Evolutionary conservation across 257 asterid species (phyloP).

Genomic region (Penstemon newberryi): DNA sequence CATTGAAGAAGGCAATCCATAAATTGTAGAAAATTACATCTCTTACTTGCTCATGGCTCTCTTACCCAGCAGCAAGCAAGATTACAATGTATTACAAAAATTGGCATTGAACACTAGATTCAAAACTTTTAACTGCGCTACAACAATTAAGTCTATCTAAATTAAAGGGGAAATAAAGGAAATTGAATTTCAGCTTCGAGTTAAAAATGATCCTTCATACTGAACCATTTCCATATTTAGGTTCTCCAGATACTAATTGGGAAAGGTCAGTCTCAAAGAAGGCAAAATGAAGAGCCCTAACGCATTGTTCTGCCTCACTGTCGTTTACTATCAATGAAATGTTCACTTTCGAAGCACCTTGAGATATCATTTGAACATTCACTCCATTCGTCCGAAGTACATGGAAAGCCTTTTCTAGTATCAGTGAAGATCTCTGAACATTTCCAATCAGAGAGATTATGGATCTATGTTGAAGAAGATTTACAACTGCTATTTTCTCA

Average conservation of each 20-base stretch:
- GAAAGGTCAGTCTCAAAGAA: constrained; percentile 64
- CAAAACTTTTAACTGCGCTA: too few species aligned
- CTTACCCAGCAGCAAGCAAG: too few species aligned
- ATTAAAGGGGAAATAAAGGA: too few species aligned
- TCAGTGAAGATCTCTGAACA: constrained; percentile 69
- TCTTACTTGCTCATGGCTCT: too few species aligned
- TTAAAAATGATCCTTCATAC: constrained; percentile 21
- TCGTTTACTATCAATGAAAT: constrained; percentile 81
- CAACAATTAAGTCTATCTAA: too few species aligned
- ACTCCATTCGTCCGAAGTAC: constrained; percentile 64
- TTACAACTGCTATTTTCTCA: constrained; percentile 70
- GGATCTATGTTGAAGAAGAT: constrained; percentile 66
- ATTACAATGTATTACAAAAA: too few species aligned
- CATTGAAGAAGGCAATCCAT: too few species aligned
- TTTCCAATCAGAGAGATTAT: constrained; percentile 77
- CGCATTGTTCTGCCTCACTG: constrained; percentile 76
- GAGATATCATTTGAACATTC: constrained; percentile 90
- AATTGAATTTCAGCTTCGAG: too few species aligned
- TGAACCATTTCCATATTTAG: constrained; percentile 47
- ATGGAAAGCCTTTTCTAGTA: constrained; percentile 77
- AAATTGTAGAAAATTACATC: too few species aligned
- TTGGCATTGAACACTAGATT: too few species aligned
- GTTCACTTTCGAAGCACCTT: constrained; percentile 88
- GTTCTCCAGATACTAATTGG: constrained; percentile 33
- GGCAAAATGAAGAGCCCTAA: constrained; percentile 69